Evolutionary conservation across 768 basidiomycete genomes (phyloP).

Genomic region (Macrolepiota albuminosa): DNA sequence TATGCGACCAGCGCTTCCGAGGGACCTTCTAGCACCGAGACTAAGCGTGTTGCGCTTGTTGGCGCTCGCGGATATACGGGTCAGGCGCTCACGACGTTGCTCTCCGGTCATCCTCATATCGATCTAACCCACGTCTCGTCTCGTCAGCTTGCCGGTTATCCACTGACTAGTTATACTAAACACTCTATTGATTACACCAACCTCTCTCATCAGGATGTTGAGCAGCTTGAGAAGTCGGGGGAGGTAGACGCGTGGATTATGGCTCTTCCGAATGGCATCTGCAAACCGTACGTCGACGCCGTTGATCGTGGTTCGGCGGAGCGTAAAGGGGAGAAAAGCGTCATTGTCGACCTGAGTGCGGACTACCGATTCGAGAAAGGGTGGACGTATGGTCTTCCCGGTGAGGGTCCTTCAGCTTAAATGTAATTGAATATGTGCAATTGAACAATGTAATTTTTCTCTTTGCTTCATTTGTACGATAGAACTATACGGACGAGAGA

Average conservation of each 20-base stretch:
- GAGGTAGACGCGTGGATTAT: constrained; percentile 98
- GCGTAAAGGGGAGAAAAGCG: constrained; percentile 55
- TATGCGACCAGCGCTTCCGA: constrained; percentile 66
- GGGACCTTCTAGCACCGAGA: constrained; percentile 41
- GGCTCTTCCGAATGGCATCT: constrained; percentile 97
- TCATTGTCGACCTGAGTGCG: constrained; percentile 89
- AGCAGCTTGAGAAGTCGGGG: constrained; percentile 82
- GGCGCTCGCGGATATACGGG: constrained; percentile 97
- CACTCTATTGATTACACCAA: constrained; percentile 70
- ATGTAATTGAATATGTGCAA: constrained; percentile 24
- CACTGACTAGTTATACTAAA: constrained; percentile 81
- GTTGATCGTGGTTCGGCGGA: constrained; percentile 70
- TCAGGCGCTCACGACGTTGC: constrained; percentile 82
- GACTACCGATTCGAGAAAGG: constrained; percentile 93
- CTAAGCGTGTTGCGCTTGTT: constrained; percentile 91
- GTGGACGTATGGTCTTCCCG: constrained; percentile 98
- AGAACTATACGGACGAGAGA: constrained; percentile 85
- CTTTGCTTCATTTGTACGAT: constrained; percentile 18
- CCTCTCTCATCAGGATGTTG: constrained; percentile 72
- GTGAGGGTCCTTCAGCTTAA: constrained; percentile 60
- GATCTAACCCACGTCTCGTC: constrained; percentile 95
- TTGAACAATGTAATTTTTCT: constrained; percentile 25
- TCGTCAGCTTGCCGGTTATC: constrained; percentile 82
- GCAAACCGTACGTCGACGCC: constrained; percentile 96
- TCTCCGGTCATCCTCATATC: constrained; percentile 85